These are phyloP conservation scores for Cyberlindnera lachancei DNA, from an alignment of 805 yeast species.

Conservation along the genomic window DNA sequence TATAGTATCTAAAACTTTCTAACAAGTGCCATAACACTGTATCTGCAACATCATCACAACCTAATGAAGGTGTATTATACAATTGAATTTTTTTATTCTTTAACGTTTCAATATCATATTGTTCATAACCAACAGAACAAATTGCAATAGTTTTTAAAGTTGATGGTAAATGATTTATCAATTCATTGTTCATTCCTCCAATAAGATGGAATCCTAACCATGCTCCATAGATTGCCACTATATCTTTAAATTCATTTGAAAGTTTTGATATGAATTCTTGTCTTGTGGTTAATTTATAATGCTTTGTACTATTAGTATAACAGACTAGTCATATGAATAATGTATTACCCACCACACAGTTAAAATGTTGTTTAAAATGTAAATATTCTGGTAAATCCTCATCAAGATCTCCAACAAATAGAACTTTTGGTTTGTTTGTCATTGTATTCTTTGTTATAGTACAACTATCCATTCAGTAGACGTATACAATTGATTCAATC, in stretches of 20 bases:
- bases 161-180: slow-evolving; percentile 38
- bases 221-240: slow-evolving; percentile 51
- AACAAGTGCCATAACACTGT: slow-evolving; percentile 49
- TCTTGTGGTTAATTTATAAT: slow-evolving; percentile 28
- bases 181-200: slow-evolving; percentile 41
- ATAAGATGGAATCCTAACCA: slow-evolving; percentile 46
- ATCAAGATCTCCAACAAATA: slow-evolving; percentile 40
- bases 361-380: slow-evolving; percentile 29
- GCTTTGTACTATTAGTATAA: slow-evolving; percentile 8
- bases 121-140: slow-evolving; percentile 54
- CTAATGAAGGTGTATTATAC: slow-evolving; percentile 38
- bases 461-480: too few species aligned
- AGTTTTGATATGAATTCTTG: slow-evolving; percentile 35
- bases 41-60: slow-evolving; percentile 61
- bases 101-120: slow-evolving; percentile 37
- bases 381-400: slow-evolving; percentile 30
- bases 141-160: slow-evolving; percentile 40
- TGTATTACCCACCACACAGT: slow-evolving; percentile 26
- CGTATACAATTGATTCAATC: too few species aligned
- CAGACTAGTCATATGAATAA: too few species aligned
- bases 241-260: slow-evolving; percentile 26
- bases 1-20: slow-evolving; percentile 46
- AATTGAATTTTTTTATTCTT: slow-evolving; percentile 32
- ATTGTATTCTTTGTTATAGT: neutral
- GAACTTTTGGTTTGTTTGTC: slow-evolving; percentile 11